phyloP scores from a whole-genome alignment of 148 eudicot species.

The Amaranthus palmeri region DNA sequence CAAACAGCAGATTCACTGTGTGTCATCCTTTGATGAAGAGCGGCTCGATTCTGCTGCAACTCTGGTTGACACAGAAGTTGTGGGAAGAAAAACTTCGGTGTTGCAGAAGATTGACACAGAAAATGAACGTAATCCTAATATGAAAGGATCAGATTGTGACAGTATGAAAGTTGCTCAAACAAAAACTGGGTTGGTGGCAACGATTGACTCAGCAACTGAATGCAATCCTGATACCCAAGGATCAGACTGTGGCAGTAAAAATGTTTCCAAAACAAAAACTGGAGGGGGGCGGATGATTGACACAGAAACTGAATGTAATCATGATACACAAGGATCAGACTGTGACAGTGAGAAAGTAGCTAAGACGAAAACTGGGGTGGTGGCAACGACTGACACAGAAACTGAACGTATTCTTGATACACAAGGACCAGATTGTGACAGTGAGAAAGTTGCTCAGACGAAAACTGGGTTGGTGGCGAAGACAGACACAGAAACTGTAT shows the following conservation, averaged over 20 bases:
- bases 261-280: too few relatives aligned
- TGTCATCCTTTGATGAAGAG: not conserved
- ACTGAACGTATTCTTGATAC: not conserved
- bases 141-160: not conserved
- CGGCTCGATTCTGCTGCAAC: not conserved
- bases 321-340: not conserved
- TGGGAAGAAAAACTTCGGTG: not conserved
- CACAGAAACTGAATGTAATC: not conserved
- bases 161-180: too few relatives aligned
- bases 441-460: too few relatives aligned
- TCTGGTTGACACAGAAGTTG: not conserved
- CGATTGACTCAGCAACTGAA: not conserved
- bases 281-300: too few relatives aligned
- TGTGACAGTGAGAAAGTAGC: not conserved
- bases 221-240: not conserved
- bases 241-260: not conserved
- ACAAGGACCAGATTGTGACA: not conserved
- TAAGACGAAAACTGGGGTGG: not conserved
- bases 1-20: not conserved
- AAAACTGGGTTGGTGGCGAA: too few relatives aligned
- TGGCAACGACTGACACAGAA: not conserved
- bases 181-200: too few relatives aligned
- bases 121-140: not conserved
- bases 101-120: not conserved
- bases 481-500: too few relatives aligned